Percentiles rank a stretch among this genome's conserved stretches.
Evolutionary conservation across 495 filamentous ascomycete species (phyloP).

Genomic region (Amniculicola lignicola): DNA sequence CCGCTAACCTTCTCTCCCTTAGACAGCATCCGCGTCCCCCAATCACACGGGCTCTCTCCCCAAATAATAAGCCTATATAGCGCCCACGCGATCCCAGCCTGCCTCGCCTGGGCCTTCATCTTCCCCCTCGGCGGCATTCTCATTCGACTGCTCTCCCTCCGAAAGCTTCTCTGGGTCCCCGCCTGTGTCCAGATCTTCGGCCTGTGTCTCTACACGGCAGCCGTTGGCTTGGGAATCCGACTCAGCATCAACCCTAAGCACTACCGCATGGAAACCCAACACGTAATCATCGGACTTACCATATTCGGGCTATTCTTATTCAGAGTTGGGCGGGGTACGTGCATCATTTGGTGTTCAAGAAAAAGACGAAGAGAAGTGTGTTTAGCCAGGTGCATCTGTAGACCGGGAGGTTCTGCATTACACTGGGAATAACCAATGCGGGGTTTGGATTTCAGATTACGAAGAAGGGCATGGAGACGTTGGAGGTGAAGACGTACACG

Average conservation of each 20-base stretch:
- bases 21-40: no score
- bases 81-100: constrained; percentile 39
- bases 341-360: constrained; percentile 40
- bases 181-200: constrained; percentile 36
- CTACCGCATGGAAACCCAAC: constrained; percentile 6
- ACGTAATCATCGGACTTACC: constrained; percentile 35
- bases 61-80: constrained; percentile 10
- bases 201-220: constrained; percentile 36
- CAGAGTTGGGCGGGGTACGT: constrained; percentile 35
- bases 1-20: no score
- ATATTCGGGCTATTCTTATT: constrained; percentile 36
- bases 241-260: constrained; percentile 25
- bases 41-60: no score
- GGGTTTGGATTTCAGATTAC: constrained; percentile 38
- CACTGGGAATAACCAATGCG: constrained; percentile 40
- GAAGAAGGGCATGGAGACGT: background rate
- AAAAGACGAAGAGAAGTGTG: constrained; percentile 25
- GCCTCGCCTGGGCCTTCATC: constrained; percentile 39
- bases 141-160: constrained; percentile 43
- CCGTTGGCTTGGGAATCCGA: constrained; percentile 37
- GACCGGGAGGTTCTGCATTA: constrained; percentile 35
- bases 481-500: constrained; percentile 1
- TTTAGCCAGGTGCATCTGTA: constrained; percentile 40
- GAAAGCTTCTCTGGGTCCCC: constrained; percentile 39
- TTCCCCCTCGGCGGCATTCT: constrained; percentile 48